phyloP scores from a whole-genome alignment of 371 early-diverging fungal species.

The Zopfochytrium polystomum region DNA sequence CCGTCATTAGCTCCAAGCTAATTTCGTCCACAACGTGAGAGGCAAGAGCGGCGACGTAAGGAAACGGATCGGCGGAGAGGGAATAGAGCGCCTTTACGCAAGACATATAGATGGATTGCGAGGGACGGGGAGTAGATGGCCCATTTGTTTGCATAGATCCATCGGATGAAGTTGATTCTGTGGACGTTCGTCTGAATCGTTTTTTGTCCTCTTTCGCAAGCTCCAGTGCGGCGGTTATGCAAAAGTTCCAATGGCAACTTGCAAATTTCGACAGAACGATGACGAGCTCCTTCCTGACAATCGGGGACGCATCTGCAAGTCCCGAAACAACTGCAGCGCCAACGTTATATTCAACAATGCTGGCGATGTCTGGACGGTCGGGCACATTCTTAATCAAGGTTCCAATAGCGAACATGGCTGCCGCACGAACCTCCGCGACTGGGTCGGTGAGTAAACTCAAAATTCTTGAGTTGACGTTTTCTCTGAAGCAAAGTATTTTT shows the following conservation, averaged over 20 bases:
- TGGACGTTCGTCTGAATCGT: too few species aligned
- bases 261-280: constrained; percentile 68
- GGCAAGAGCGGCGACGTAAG: constrained; percentile 64
- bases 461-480: constrained; percentile 68
- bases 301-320: constrained; percentile 74
- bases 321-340: constrained; percentile 60
- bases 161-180: constrained; percentile 12
- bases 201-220: constrained; percentile 59
- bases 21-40: constrained; percentile 70
- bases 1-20: constrained; percentile 29
- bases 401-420: constrained; percentile 75
- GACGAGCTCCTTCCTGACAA: constrained; percentile 79
- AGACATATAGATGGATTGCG: constrained; percentile 51
- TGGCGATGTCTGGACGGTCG: constrained; percentile 37
- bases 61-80: constrained; percentile 75
- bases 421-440: constrained; percentile 82
- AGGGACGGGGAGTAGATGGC: background rate
- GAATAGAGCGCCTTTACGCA: constrained; percentile 77
- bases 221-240: constrained; percentile 65
- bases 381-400: constrained; percentile 72
- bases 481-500: constrained; percentile 65
- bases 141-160: background rate
- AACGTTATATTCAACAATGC: constrained; percentile 67
- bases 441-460: constrained; percentile 61
- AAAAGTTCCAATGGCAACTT: constrained; percentile 55